Evolutionary conservation across 257 asterid genomes (phyloP).

Genomic region (Gynochthodes officinalis): DNA sequence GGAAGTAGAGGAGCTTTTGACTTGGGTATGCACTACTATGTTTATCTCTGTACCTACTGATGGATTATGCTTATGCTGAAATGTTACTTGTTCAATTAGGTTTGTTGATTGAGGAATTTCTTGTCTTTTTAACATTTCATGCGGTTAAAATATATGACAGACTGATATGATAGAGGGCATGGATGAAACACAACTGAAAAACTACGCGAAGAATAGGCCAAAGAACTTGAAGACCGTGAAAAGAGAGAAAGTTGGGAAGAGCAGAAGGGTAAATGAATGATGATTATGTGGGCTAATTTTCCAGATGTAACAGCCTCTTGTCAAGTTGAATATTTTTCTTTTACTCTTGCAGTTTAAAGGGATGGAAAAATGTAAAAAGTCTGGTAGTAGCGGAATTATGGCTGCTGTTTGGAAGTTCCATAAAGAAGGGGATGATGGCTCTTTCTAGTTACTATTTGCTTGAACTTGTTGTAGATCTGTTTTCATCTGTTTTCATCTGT

Average conservation of each 20-base stretch:
- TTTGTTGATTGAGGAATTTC: background rate
- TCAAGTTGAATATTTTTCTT: background rate
- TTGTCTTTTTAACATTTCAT: background rate
- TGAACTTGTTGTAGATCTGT: background rate
- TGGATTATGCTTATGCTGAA: background rate
- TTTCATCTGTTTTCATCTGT: slow-evolving; percentile 3
- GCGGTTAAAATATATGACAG: slow-evolving; percentile 1
- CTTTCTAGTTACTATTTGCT: background rate
- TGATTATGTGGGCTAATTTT: slow-evolving; percentile 7
- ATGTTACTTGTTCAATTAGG: background rate
- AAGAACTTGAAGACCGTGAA: slow-evolving; percentile 9
- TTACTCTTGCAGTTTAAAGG: slow-evolving; percentile 15
- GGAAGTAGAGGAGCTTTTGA: slow-evolving; percentile 21
- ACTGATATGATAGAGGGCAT: slow-evolving; percentile 23
- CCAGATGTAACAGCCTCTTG: background rate
- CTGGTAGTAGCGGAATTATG: slow-evolving; percentile 12
- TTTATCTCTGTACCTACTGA: background rate
- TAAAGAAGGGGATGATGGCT: slow-evolving; percentile 14
- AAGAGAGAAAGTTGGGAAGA: slow-evolving; percentile 8
- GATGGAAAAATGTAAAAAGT: slow-evolving; percentile 10
- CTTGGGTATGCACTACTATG: slow-evolving; percentile 7
- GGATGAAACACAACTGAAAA: slow-evolving; percentile 18
- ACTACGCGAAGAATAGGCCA: slow-evolving; percentile 18
- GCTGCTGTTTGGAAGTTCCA: slow-evolving; percentile 17
- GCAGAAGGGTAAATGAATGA: slow-evolving; percentile 5